Conservation (phyloP, 495 filamentous ascomycete species). For the Geoglossum glabrum region DNA sequence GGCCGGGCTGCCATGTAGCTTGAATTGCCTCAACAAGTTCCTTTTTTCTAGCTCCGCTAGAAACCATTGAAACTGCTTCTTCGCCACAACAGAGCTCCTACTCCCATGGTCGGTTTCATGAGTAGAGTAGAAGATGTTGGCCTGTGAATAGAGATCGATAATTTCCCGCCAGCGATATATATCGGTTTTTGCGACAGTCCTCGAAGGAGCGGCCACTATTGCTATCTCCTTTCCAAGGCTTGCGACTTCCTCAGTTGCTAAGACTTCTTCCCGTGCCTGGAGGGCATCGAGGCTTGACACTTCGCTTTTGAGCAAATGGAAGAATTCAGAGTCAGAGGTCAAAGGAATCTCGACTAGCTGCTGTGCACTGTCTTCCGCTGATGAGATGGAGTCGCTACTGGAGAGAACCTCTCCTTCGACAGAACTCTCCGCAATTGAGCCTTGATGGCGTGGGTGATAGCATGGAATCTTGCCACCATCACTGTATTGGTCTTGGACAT, state of each 20-base stretch:
- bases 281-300: slow-evolving; percentile 37
- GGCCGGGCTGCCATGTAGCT: slow-evolving; percentile 30
- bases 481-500: neutral
- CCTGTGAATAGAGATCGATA: slow-evolving; percentile 49
- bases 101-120: slow-evolving; percentile 33
- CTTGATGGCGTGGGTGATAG: neutral
- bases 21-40: slow-evolving; percentile 33
- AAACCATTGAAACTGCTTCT: slow-evolving; percentile 36
- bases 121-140: slow-evolving; percentile 52
- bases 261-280: slow-evolving; percentile 33
- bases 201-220: slow-evolving; percentile 35
- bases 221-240: slow-evolving; percentile 33
- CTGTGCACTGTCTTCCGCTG: neutral
- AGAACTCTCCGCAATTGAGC: neutral
- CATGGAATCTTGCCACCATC: neutral
- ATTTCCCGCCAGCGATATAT: slow-evolving; percentile 52
- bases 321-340: slow-evolving; percentile 46
- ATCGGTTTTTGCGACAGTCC: slow-evolving; percentile 33
- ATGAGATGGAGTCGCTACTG: neutral
- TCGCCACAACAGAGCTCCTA: slow-evolving; percentile 30
- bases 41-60: slow-evolving; percentile 31
- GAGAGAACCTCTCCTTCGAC: neutral
- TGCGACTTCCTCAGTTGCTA: slow-evolving; percentile 31
- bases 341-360: slow-evolving; percentile 42
- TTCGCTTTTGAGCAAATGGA: slow-evolving; percentile 39